Evolutionary conservation across 352 stramenopile genomes (phyloP).

Genomic region (Phytophthora sansomeana): DNA sequence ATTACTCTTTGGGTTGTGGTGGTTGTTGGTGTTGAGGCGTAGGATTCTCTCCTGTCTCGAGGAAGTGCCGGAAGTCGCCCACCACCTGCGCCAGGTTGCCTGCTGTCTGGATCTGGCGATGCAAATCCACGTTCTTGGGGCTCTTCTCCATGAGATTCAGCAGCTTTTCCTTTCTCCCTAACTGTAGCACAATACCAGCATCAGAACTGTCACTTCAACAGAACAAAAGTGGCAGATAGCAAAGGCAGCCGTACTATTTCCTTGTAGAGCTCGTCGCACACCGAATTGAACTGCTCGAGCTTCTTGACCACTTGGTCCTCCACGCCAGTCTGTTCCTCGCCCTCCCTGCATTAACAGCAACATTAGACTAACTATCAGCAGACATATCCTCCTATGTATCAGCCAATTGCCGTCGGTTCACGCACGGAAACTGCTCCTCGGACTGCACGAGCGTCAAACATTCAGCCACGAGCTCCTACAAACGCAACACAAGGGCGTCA

Average conservation of each 20-base stretch:
- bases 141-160: slow-evolving; percentile 88
- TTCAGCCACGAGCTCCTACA: slow-evolving; percentile 76
- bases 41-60: slow-evolving; percentile 67
- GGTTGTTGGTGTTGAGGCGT: slow-evolving; percentile 37
- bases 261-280: slow-evolving; percentile 90
- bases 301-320: slow-evolving; percentile 89
- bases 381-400: background rate
- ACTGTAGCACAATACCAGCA: slow-evolving; percentile 39
- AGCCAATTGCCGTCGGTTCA: slow-evolving; percentile 3
- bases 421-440: slow-evolving; percentile 76
- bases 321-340: slow-evolving; percentile 40
- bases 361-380: background rate
- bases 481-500: slow-evolving; percentile 21
- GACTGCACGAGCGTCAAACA: slow-evolving; percentile 81
- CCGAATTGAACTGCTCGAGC: slow-evolving; percentile 89
- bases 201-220: slow-evolving; percentile 11
- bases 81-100: slow-evolving; percentile 86
- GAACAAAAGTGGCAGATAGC: background rate
- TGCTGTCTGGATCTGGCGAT: slow-evolving; percentile 88
- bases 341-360: slow-evolving; percentile 36
- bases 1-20: slow-evolving; percentile 39
- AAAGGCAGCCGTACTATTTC: slow-evolving; percentile 66
- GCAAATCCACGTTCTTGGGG: slow-evolving; percentile 84
- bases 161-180: slow-evolving; percentile 84
- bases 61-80: slow-evolving; percentile 83